Percentiles rank a stretch among this genome's conserved stretches.
These are phyloP conservation scores for Copromyces sp. DNA, from an alignment of 495 filamentous ascomycete genomes.

Conservation along the genomic window DNA sequence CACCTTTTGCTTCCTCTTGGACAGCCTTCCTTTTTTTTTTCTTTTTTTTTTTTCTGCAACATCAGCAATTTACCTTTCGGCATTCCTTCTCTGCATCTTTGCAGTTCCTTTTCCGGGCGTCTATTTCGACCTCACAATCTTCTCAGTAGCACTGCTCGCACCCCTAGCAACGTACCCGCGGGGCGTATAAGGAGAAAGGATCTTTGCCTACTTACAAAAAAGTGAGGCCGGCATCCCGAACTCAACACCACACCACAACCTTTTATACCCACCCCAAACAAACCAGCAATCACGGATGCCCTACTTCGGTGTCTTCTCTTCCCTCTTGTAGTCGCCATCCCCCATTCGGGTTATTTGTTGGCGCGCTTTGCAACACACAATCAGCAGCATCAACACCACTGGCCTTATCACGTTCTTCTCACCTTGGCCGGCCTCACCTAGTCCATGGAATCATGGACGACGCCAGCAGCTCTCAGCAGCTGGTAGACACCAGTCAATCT, in stretches of 20 bases:
- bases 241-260: not conserved
- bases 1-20: not conserved
- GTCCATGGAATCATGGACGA: conserved; percentile 22
- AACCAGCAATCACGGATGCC: not conserved
- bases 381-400: not conserved
- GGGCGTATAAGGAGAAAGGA: not conserved
- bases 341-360: not conserved
- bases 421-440: conserved; percentile 3
- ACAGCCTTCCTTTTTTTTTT: not conserved
- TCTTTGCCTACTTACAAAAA: not conserved
- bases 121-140: not conserved
- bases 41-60: not conserved
- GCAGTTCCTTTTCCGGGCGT: not conserved
- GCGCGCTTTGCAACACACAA: not conserved
- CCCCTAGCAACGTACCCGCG: not conserved
- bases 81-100: not conserved
- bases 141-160: not conserved
- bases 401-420: not conserved
- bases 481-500: conserved; percentile 12
- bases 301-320: not conserved
- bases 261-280: not conserved
- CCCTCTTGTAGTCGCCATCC: not conserved
- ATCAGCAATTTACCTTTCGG: not conserved
- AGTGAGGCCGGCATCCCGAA: not conserved
- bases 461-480: conserved; percentile 12